phyloP scores from a whole-genome alignment of 1,139 yeast species.

The Scheffersomyces cryptocercus region DNA sequence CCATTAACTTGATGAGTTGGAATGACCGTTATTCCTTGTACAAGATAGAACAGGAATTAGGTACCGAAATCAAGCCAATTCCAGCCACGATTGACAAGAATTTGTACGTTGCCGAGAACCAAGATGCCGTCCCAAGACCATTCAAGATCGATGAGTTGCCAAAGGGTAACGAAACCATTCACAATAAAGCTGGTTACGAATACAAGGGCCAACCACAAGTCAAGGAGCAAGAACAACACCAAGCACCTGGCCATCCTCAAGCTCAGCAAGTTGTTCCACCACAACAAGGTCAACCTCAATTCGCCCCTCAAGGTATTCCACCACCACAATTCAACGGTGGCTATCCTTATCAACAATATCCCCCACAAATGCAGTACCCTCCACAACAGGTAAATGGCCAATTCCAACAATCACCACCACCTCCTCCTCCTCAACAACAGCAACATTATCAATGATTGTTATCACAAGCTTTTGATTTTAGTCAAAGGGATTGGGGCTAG shows the following conservation, averaged over 20 bases:
- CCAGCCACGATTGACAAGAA: conserved; percentile 88
- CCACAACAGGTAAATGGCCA: conserved; percentile 30
- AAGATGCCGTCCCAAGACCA: conserved; percentile 79
- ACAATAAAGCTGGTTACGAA: conserved; percentile 40
- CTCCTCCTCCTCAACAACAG: conserved; percentile 5
- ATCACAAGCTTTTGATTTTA: no score
- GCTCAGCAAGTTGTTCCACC: conserved; percentile 13
- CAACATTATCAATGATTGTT: neutral
- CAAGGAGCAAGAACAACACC: conserved; percentile 15
- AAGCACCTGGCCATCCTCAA: conserved; percentile 8
- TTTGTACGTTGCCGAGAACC: conserved; percentile 84
- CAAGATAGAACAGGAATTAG: conserved; percentile 95
- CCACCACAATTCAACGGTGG: conserved; percentile 14
- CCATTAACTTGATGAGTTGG: conserved; percentile 96
- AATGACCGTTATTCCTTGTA: conserved; percentile 91
- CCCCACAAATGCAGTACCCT: conserved; percentile 11
- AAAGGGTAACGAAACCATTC: conserved; percentile 45
- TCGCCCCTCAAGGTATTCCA: conserved; percentile 8
- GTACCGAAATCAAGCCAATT: conserved; percentile 95
- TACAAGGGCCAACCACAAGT: conserved; percentile 54
- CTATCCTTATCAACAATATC: conserved; percentile 20
- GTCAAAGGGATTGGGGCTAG: no score
- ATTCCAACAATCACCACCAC: conserved; percentile 12
- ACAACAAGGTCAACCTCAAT: conserved; percentile 14
- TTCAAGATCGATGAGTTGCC: conserved; percentile 74